Evolutionary conservation across 2,329 filamentous ascomycete species (phyloP).

Genomic region (Cadophora gregata): DNA sequence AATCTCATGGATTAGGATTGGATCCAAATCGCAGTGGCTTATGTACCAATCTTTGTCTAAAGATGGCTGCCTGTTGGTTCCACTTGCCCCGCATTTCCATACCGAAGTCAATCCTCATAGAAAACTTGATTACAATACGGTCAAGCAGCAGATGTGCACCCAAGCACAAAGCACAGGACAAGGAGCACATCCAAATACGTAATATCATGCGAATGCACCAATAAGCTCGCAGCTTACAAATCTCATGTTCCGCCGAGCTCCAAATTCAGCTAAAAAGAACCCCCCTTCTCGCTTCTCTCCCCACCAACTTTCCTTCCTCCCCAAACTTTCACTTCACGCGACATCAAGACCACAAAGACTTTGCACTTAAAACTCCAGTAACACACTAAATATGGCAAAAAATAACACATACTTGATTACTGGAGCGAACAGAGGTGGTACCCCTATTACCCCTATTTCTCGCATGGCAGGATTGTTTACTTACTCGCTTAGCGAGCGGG

Average conservation of each 20-base stretch:
- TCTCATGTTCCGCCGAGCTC: not conserved
- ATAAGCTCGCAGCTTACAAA: slow-evolving; percentile 3
- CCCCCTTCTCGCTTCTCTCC: not conserved
- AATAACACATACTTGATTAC: slow-evolving; percentile 39
- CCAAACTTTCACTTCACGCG: slow-evolving; percentile 19
- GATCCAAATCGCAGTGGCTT: too few species aligned
- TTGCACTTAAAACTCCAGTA: not conserved
- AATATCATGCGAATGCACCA: not conserved
- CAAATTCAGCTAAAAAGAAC: not conserved
- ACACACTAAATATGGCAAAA: slow-evolving; percentile 23
- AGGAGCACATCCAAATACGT: not conserved
- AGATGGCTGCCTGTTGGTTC: not conserved
- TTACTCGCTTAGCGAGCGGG: slow-evolving; percentile 10
- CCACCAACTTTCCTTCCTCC: slow-evolving; percentile 7
- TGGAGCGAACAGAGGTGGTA: slow-evolving; percentile 40
- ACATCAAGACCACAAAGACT: not conserved
- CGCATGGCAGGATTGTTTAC: not conserved
- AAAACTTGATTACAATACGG: not conserved
- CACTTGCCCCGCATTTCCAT: not conserved
- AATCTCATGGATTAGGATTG: too few species aligned
- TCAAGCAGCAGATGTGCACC: not conserved
- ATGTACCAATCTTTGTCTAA: not conserved
- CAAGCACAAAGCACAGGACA: not conserved
- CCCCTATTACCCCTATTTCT: slow-evolving; percentile 33
- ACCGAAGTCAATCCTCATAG: not conserved